Conservation (phyloP, 208 protist species). For the Plasmodiophora brassicae region DNA sequence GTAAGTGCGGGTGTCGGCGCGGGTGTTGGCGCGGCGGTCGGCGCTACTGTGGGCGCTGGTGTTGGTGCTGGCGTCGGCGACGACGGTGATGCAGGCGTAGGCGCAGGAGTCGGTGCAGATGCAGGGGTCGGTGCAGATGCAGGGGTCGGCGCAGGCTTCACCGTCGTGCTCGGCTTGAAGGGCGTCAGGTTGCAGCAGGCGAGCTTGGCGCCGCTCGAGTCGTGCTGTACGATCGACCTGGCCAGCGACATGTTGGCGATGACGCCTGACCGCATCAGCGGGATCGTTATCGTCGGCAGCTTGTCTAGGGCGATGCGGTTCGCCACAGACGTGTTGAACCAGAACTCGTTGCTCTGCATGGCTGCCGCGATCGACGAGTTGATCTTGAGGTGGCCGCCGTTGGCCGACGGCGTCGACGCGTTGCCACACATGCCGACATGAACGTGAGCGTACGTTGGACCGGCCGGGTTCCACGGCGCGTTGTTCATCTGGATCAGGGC, state of each 20-base stretch:
- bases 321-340: not conserved
- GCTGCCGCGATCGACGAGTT: not conserved
- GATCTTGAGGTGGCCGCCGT: not conserved
- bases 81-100: not conserved
- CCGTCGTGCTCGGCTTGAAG: too few relatives aligned
- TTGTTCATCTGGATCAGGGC: too few relatives aligned
- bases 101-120: not conserved
- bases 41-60: not conserved
- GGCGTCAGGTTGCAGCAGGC: not conserved
- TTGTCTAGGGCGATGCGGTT: too few relatives aligned
- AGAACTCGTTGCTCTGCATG: constrained; percentile 10
- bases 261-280: not conserved
- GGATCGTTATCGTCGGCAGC: not conserved
- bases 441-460: too few relatives aligned
- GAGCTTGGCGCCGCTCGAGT: not conserved
- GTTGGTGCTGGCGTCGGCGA: not conserved
- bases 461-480: too few relatives aligned
- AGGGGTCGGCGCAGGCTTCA: not conserved
- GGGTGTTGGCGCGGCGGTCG: not conserved
- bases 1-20: too few relatives aligned
- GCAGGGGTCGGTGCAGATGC: not conserved
- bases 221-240: not conserved
- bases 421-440: too few relatives aligned
- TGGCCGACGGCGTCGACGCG: not conserved
- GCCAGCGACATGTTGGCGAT: not conserved